These are phyloP conservation scores for Candida vartiovaarae DNA, from an alignment of 805 yeast species.

Conservation along the genomic window DNA sequence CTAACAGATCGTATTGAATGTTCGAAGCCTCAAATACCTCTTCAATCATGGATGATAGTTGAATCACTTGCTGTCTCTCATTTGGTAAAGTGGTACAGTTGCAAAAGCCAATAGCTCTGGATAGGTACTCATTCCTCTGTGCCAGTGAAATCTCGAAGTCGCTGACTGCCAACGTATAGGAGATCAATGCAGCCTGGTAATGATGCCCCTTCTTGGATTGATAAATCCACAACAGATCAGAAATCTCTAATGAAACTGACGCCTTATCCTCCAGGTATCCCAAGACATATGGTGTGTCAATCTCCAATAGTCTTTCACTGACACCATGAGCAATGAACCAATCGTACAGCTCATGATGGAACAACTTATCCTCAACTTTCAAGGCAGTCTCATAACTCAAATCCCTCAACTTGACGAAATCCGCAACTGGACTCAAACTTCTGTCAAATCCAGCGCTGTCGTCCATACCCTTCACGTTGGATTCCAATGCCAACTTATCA, in stretches of 20 bases:
- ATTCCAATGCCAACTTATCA: conserved; percentile 53
- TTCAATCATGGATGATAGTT: conserved; percentile 59
- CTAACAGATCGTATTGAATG: conserved; percentile 53
- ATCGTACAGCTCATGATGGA: conserved; percentile 87
- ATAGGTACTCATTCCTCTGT: conserved; percentile 78
- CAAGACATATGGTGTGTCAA: conserved; percentile 75
- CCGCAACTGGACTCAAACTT: conserved; percentile 8
- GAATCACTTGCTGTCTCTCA: conserved; percentile 68
- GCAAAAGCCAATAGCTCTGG: conserved; percentile 90
- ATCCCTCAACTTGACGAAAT: conserved; percentile 52
- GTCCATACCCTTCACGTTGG: conserved; percentile 10
- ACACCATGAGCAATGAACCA: conserved; percentile 82
- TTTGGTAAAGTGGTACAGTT: conserved; percentile 76
- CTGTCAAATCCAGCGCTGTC: conserved; percentile 9
- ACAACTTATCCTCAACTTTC: conserved; percentile 68
- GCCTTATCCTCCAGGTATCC: conserved; percentile 70
- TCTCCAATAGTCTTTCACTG: conserved; percentile 67
- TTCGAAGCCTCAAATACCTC: conserved; percentile 83
- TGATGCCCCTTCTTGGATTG: conserved; percentile 76
- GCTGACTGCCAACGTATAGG: conserved; percentile 67
- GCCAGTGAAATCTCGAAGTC: conserved; percentile 60
- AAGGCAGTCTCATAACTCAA: conserved; percentile 70
- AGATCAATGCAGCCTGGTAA: conserved; percentile 76
- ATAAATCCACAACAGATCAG: conserved; percentile 82
- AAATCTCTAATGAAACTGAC: conserved; percentile 56